These are phyloP conservation scores for Stenogyne calaminthoides DNA, from an alignment of 305 asterid genomes.

Conservation along the genomic window DNA sequence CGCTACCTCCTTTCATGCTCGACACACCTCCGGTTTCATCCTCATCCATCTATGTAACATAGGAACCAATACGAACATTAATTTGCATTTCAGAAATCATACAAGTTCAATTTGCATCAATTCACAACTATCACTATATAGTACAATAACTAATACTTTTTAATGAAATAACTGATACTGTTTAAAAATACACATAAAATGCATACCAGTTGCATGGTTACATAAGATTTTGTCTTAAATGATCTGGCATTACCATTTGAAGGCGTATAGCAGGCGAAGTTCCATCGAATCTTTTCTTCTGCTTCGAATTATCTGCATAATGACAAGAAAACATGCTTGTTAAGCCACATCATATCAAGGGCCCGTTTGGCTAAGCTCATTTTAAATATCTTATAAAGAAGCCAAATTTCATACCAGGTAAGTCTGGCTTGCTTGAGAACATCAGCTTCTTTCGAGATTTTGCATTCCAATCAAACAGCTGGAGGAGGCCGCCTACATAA, in stretches of 20 bases:
- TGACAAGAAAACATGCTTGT: conserved; percentile 10
- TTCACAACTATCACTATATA: too few relatives aligned
- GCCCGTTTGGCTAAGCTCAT: background rate
- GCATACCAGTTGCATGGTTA: background rate
- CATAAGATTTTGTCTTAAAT: too few relatives aligned
- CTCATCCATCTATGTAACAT: conserved; percentile 55
- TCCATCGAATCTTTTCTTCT: conserved; percentile 64
- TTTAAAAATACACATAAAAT: background rate
- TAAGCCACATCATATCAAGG: background rate
- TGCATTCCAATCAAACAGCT: conserved; percentile 88
- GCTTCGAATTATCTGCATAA: conserved; percentile 68
- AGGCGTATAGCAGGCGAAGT: conserved; percentile 61
- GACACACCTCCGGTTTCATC: conserved; percentile 54
- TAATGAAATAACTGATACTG: background rate
- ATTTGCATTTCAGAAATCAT: too few relatives aligned
- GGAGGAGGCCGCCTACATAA: conserved; percentile 81
- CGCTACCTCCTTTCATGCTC: conserved; percentile 67
- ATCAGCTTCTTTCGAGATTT: conserved; percentile 78
- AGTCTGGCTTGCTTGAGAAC: conserved; percentile 67
- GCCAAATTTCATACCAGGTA: conserved; percentile 47
- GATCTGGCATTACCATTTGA: conserved; percentile 50
- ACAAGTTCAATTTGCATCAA: background rate
- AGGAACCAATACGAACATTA: background rate
- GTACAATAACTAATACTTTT: background rate
- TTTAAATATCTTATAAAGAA: background rate